These are phyloP conservation scores for Sclerotinia trifoliorum DNA, from an alignment of 2,329 filamentous ascomycete species.

Conservation along the genomic window DNA sequence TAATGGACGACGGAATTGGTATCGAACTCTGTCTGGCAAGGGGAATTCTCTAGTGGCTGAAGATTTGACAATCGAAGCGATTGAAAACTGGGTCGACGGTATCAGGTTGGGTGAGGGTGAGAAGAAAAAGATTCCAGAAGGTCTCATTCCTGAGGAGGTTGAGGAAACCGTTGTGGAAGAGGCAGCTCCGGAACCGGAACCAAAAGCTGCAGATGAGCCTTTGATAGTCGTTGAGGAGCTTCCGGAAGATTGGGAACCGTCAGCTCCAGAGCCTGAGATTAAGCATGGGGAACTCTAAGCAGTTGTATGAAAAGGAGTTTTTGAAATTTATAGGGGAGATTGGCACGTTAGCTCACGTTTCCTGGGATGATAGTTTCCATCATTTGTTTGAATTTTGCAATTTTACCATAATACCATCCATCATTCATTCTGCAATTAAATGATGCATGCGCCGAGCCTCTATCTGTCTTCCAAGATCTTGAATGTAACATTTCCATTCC, in stretches of 20 bases:
- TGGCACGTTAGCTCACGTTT: background rate
- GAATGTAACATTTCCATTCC: background rate
- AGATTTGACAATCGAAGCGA: slow-evolving; percentile 54
- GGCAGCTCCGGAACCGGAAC: slow-evolving; percentile 35
- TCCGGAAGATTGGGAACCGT: slow-evolving; percentile 10
- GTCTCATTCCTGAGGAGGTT: slow-evolving; percentile 49
- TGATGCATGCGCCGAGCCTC: background rate
- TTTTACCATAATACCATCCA: slow-evolving; percentile 9
- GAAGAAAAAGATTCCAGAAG: slow-evolving; percentile 72
- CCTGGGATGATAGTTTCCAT: background rate
- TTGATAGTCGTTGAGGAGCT: slow-evolving; percentile 8
- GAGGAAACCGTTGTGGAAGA: slow-evolving; percentile 47
- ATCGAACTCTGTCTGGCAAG: slow-evolving; percentile 59
- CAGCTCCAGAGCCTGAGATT: slow-evolving; percentile 20
- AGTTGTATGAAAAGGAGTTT: background rate
- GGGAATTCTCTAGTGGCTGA: slow-evolving; percentile 40
- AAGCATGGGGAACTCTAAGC: slow-evolving; percentile 24
- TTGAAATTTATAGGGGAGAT: background rate
- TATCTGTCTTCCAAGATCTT: background rate
- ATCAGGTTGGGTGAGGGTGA: slow-evolving; percentile 84
- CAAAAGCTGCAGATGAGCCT: slow-evolving; percentile 24
- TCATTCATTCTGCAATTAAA: background rate
- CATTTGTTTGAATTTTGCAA: background rate
- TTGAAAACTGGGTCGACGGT: slow-evolving; percentile 88
- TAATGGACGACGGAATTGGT: slow-evolving; percentile 86